A percentile compares a stretch with the other conserved stretches of the same genome.
Conservation (phyloP, 1,139 yeast species). For the Pichia sp. region DNA sequence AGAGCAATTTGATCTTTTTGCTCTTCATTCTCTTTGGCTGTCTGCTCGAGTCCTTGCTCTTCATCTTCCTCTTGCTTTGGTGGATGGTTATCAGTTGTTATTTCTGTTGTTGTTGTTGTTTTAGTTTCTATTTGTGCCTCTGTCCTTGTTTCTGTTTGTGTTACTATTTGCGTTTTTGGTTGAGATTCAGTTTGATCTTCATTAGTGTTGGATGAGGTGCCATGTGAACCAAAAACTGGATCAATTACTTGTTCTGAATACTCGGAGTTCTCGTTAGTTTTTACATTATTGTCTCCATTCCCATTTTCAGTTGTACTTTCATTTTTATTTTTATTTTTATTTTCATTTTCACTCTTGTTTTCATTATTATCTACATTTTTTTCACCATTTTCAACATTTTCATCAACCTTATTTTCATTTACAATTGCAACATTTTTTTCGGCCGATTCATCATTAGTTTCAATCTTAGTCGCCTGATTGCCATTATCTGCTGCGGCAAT, state of each 20-base stretch:
- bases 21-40: too few species aligned
- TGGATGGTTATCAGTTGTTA: background rate
- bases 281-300: background rate
- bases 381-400: background rate
- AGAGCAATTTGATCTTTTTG: too few species aligned
- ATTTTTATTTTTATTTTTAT: background rate
- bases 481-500: background rate
- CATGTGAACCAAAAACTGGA: slow-evolving; percentile 5
- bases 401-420: too few species aligned
- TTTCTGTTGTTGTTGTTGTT: background rate
- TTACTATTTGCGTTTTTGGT: too few species aligned
- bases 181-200: background rate
- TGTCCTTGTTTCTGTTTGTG: too few species aligned
- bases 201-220: too few species aligned
- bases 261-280: background rate
- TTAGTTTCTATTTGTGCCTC: background rate
- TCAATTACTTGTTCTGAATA: slow-evolving; percentile 7
- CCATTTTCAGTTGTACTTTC: background rate
- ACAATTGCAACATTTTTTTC: too few species aligned
- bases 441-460: too few species aligned
- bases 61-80: background rate
- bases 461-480: too few species aligned
- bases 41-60: background rate
- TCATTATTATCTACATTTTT: background rate
- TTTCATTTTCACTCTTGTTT: too few species aligned